phyloP scores from a whole-genome alignment of 2,329 filamentous ascomycete species.

The Diaporthe caulivora region DNA sequence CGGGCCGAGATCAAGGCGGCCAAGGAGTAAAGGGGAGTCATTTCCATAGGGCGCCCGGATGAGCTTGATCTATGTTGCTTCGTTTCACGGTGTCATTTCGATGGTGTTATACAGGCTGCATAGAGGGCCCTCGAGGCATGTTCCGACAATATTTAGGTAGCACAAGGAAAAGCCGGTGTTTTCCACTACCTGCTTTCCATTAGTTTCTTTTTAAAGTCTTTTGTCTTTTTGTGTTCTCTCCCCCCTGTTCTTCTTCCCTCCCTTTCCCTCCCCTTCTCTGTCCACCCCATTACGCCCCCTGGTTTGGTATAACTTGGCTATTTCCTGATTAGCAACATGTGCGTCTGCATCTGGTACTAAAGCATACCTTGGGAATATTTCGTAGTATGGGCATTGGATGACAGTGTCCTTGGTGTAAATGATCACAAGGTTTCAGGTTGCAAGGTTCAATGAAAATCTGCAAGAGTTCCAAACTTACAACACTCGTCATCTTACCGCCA shows the following conservation, averaged over 20 bases:
- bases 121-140: neutral
- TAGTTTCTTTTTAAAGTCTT: too few species aligned
- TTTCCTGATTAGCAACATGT: too few species aligned
- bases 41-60: neutral
- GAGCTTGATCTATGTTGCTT: neutral
- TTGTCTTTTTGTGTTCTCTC: too few species aligned
- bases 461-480: too few species aligned
- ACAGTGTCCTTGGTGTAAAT: too few species aligned
- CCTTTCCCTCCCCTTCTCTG: neutral
- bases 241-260: neutral
- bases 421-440: too few species aligned
- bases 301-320: too few species aligned
- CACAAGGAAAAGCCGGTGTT: neutral
- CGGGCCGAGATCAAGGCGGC: constrained; percentile 34
- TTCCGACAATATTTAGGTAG: neutral
- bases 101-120: neutral
- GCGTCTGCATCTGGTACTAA: neutral
- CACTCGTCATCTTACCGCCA: too few species aligned
- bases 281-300: too few species aligned
- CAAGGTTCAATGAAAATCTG: too few species aligned
- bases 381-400: neutral
- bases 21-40: constrained; percentile 14
- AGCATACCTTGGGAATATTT: too few species aligned
- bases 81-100: neutral
- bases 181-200: neutral